Evolutionary conservation across 768 basidiomycete species (phyloP), one percentile per base, ranked within the genome.

Genomic region (Phylloporus sp.): DNA sequence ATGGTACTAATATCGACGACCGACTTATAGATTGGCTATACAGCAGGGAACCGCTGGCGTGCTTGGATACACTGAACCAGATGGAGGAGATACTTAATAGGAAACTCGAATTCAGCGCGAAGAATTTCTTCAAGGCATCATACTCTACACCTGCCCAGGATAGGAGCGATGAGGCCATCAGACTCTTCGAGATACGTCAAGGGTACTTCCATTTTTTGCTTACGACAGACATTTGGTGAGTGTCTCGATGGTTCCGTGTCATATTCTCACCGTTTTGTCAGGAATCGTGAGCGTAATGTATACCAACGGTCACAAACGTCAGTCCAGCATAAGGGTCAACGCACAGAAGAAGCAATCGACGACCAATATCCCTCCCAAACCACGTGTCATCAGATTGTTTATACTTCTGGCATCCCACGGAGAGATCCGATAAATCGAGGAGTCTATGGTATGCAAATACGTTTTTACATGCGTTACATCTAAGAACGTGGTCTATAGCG

Each of bases 151-250:
- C 10, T 5, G 7, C 38, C 24, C 7, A 60, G 15, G 58, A 53
- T 28, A 39, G 13, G 15, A 45, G 32, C 3, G 26, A 31, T 5
- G 48, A 56, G 7, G 59, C 54, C 1, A 45, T 56, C 22, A 41
- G 24, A n/a, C 40, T 40, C 1, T 60, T 60, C 7, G 6, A 23
- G 10, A 50, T 16, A 5, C 31, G 24, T 9, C 13, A 46, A 10
- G 9, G n/a, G 11, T 51, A 49, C 29, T 60, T 60, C 16, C 59
- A 51, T 40, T 53, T 48, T 22, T 44, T 60, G 22, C 50, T 60
- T 29, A 27, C 50, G 9, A 41, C 42, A 6, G 59, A 57, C 0
- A n/a, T 59, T 15, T 59, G 58, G 58, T 45, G 26, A 54, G 57
- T 11, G 20, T 26, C 13, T 31, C 11, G 15, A 7, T 31, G 10